These are phyloP conservation scores for Besnoitia besnoiti DNA, from an alignment of 169 alveolate species.

Conservation along the genomic window DNA sequence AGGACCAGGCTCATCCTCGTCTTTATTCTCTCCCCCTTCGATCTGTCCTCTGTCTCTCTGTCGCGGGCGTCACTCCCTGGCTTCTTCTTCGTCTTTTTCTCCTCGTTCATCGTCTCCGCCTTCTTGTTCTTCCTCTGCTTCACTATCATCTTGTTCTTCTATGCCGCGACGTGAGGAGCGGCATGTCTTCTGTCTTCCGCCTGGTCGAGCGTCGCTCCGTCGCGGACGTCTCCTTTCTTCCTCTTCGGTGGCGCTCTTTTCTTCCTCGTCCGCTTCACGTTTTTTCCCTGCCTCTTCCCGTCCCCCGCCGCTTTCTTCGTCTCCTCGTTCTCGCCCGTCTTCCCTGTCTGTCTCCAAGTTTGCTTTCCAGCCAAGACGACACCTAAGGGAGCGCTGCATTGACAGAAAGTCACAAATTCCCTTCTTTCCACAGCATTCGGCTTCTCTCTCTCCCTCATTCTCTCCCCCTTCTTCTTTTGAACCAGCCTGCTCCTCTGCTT, in stretches of 20 bases:
- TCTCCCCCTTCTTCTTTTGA: not conserved
- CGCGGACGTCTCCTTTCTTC: too few relatives aligned
- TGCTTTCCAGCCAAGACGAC: too few relatives aligned
- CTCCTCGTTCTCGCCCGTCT: not conserved
- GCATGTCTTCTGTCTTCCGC: not conserved
- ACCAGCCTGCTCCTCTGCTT: not conserved
- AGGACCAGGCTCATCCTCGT: too few relatives aligned
- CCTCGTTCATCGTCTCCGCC: not conserved
- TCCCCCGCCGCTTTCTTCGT: not conserved
- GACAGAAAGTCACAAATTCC: not conserved
- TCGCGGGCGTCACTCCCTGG: not conserved
- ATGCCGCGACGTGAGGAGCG: too few relatives aligned
- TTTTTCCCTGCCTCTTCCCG: not conserved
- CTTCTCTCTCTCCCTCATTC: not conserved
- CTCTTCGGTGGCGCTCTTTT: too few relatives aligned
- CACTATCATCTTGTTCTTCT: not conserved
- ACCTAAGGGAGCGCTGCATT: too few relatives aligned
- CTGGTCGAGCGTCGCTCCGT: too few relatives aligned
- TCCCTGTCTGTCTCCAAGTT: not conserved
- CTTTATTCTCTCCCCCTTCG: not conserved
- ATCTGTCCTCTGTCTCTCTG: not conserved
- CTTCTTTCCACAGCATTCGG: not conserved
- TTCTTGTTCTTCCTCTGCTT: too few relatives aligned
- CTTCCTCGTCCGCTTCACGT: too few relatives aligned
- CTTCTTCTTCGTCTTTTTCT: not conserved